Percentiles rank a stretch among this genome's conserved stretches.
These are phyloP conservation scores for Saturnispora diversa DNA, from an alignment of 805 yeast species.

Conservation along the genomic window DNA sequence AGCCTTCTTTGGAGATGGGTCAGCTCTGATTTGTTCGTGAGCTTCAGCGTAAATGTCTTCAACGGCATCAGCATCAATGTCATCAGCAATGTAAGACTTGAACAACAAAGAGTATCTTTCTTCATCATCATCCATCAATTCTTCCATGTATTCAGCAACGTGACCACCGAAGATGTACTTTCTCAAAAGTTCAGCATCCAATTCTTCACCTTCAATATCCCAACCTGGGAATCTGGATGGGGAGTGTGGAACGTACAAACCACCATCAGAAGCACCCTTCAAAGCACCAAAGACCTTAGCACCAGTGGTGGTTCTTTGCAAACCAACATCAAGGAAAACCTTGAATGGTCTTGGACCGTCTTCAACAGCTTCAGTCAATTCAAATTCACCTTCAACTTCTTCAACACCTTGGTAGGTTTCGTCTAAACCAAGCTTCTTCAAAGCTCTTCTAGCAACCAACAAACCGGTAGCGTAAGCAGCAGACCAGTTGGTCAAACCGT, in stretches of 20 bases:
- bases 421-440: slow-evolving; percentile 95
- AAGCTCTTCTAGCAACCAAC: slow-evolving; percentile 97
- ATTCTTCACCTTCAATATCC: slow-evolving; percentile 98
- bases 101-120: slow-evolving; percentile 95
- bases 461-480: slow-evolving; percentile 99
- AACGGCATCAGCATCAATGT: slow-evolving; percentile 90
- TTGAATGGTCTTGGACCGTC: slow-evolving; percentile 99
- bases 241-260: slow-evolving; percentile 97
- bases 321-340: slow-evolving; percentile 98
- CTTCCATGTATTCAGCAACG: slow-evolving; percentile 99
- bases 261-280: slow-evolving; percentile 99
- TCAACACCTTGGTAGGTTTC: slow-evolving; percentile 98
- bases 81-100: slow-evolving; percentile 95
- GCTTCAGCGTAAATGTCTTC: slow-evolving; percentile 95
- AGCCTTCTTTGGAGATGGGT: slow-evolving; percentile 86
- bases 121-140: slow-evolving; percentile 99
- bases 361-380: slow-evolving; percentile 98
- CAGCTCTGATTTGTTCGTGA: slow-evolving; percentile 92
- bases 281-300: slow-evolving; percentile 99
- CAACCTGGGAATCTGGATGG: slow-evolving; percentile 99
- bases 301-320: slow-evolving; percentile 99
- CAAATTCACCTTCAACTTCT: slow-evolving; percentile 99
- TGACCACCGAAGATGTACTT: slow-evolving; percentile 99
- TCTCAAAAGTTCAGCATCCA: slow-evolving; percentile 95
- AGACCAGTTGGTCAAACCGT: slow-evolving; percentile 99